phyloP scores from a whole-genome alignment of 805 yeast genomes.

The Wickerhamomyces alni region DNA sequence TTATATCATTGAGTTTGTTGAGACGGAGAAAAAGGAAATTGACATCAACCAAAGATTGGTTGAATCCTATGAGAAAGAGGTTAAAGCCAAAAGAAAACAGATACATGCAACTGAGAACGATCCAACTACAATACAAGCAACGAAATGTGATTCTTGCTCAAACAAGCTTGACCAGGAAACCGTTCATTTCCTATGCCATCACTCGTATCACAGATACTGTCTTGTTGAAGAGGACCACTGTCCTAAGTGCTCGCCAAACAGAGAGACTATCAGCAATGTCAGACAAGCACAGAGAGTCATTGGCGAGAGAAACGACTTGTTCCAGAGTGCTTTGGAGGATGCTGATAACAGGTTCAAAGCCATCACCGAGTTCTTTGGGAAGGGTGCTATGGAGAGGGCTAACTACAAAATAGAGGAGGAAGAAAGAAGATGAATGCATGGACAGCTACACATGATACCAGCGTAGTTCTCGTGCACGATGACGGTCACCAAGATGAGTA shows the following conservation, averaged over 20 bases:
- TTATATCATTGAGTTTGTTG: slow-evolving; percentile 56
- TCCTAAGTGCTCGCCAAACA: slow-evolving; percentile 70
- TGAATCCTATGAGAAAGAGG: slow-evolving; percentile 61
- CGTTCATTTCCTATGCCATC: slow-evolving; percentile 80
- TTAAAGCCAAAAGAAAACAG: slow-evolving; percentile 45
- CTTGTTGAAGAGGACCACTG: slow-evolving; percentile 54
- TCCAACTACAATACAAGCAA: slow-evolving; percentile 34
- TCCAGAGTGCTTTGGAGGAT: slow-evolving; percentile 47
- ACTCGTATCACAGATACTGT: slow-evolving; percentile 82
- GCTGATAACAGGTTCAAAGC: slow-evolving; percentile 63
- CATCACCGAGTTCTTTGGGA: slow-evolving; percentile 76
- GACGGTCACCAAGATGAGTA: too few relatives aligned
- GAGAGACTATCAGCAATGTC: slow-evolving; percentile 57
- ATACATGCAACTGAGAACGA: slow-evolving; percentile 40
- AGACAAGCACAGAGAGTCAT: slow-evolving; percentile 54
- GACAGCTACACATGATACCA: too few relatives aligned
- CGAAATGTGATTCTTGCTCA: slow-evolving; percentile 19
- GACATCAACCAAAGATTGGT: slow-evolving; percentile 62
- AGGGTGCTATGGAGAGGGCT: slow-evolving; percentile 71
- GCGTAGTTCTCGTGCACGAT: too few relatives aligned
- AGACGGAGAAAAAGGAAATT: slow-evolving; percentile 56
- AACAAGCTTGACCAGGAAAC: slow-evolving; percentile 66
- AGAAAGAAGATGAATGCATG: background rate
- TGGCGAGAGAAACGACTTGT: slow-evolving; percentile 57
- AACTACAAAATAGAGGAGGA: slow-evolving; percentile 4